A percentile compares a stretch with the other conserved stretches of the same genome.
phyloP scores from a whole-genome alignment of 1,139 yeast species.

The Ogataea hybrid region DNA sequence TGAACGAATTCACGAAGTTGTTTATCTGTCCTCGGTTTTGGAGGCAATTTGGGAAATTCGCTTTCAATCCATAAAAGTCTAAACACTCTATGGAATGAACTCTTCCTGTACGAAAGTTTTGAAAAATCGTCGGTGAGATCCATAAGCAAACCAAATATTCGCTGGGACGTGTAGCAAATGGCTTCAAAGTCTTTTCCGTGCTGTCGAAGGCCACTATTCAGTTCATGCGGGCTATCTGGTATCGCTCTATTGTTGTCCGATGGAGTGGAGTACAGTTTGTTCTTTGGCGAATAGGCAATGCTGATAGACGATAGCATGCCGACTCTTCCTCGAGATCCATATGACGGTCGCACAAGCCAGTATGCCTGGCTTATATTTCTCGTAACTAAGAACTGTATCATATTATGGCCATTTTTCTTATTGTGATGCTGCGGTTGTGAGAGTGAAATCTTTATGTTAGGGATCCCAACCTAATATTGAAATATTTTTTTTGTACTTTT shows the following conservation, averaged over 20 bases:
- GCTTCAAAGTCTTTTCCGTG: background rate
- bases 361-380: background rate
- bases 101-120: conserved; percentile 6
- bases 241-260: background rate
- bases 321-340: too few species aligned
- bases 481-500: background rate
- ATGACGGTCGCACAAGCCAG: background rate
- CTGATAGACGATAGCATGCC: too few species aligned
- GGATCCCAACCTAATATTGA: too few species aligned
- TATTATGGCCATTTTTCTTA: background rate
- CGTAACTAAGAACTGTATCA: background rate
- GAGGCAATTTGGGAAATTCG: conserved; percentile 7
- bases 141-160: conserved; percentile 9
- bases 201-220: too few species aligned
- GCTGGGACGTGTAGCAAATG: conserved; percentile 10
- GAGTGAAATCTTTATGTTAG: too few species aligned
- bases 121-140: conserved; percentile 11
- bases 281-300: too few species aligned
- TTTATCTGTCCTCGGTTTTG: conserved; percentile 6
- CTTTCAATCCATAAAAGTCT: conserved; percentile 13
- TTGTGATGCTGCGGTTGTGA: too few species aligned
- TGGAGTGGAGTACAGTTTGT: background rate
- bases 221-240: background rate
- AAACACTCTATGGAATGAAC: conserved; percentile 14
- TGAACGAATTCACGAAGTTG: conserved; percentile 14